Evolutionary conservation across 805 yeast genomes (phyloP), one percentile per base, ranked within the genome.

Genomic region (Ogataea parapolymorpha): DNA sequence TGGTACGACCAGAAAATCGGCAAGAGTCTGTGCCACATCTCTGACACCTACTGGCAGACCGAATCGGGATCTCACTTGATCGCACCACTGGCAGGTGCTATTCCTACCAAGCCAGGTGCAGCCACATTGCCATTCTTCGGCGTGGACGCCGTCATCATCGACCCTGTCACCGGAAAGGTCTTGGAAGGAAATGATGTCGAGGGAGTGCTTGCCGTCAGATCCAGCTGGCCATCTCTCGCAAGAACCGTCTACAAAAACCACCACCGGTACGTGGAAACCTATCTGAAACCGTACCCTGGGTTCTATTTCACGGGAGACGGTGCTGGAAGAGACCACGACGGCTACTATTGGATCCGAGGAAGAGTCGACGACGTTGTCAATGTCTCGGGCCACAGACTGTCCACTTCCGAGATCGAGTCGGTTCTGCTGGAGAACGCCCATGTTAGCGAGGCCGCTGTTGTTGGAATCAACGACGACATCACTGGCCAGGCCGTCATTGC

Each of bases 21-120:
- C 60, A 84, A 89, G 57, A 80, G 80, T 45, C 76, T 86, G 62
- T 86, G 95, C 60, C 95, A 89, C 58, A 82, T 91, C 54, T 82
- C 87, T 57, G 99, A 93, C 69, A 93, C 99, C 33, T 89, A 89
- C 77, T 93, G 99, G 99, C 96, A 90, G 72, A 93, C 98, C 27
- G 99, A 93, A 71, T 83, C 95, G 11, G 99, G 99, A 41, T 85
- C 96, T 26, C 97, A 91, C 62, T 74, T 93, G 64, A 84, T 93
- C 64, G 84, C 96, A 32, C 96, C 98, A 48, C 67, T 93, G 56
- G 95, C 98, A 13, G 98, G 99, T 63, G 83, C 85, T 28, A 80
- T 91, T 31, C 95, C 96, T 55, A 85, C 93, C 49, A 93, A 93
- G 67, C 98, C 99, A 17, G 99, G 99, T 53, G 84, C 96, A 37